Evolutionary conservation across 202 grass and related monocot species (phyloP), one percentile per base, ranked within the genome.

Genomic region (Setaria viridis): DNA sequence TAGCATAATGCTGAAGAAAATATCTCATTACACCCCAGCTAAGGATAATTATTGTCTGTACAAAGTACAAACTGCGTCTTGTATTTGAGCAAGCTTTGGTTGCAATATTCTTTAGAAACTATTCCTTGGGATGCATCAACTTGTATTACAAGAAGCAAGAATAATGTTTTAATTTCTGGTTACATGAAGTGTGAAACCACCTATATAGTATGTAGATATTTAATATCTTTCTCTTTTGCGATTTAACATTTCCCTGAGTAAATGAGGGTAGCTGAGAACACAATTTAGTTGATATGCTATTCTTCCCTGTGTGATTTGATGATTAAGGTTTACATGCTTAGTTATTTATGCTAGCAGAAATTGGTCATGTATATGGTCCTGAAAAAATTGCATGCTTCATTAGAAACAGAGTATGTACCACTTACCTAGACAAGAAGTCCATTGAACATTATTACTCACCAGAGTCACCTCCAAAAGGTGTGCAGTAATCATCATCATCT

Each of bases 211-310:
- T 62, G 32, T 70, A 76, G 29, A 60, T 56, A 9, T 11, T 9
- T 20, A 41, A 11, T 68, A 7, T 12, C 8, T 55, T 65, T 39
- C 42, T 70, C 21, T 41, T 46, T 45, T 55, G 19, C 57, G 13
- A 63, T 85, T 42, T 76, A 70, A 76, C 5, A 45, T 70, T 42
- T 68, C 72, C 12, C 34, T 69, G 21, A 47, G 51, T 14, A 83
- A 45, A 63, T 53, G 20, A 32, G 19, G n/a, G 20, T 74, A 63
- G 19, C 58, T 69, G 25, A 69, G 48, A 59, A 39, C 7, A 67
- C n/a, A 70, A 0, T 64, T 83, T 84, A 41, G 13, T 33, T 8
- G 17, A 15, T 83, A 41, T 49, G 29, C 29, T 16, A 76, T 17
- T 49, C 3, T 11, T 32, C 35, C 30, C 47, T 57, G 14, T 66